Evolutionary conservation across 2,329 filamentous ascomycete species (phyloP), one percentile per base, ranked within the genome.

Genomic region (Cytospora chrysosperma): DNA sequence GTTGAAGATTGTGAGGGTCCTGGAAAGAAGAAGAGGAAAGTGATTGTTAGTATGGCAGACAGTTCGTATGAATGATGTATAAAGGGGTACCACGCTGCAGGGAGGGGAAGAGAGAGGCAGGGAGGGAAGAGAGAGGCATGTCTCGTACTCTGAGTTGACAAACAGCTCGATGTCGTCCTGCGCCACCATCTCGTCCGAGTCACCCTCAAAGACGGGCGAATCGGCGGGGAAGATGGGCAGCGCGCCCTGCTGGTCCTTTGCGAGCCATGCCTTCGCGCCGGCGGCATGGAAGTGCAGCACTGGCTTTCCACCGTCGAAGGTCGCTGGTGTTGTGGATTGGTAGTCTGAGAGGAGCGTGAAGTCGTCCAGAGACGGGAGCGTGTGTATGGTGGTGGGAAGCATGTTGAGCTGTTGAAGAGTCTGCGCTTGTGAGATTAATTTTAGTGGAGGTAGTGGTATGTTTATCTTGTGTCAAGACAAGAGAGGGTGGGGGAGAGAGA

Each of bases 261-360:
- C 79, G 24, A 88, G 77, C 70, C 84, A 83, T 3, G 88, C 84
- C 47, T 84, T 86, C 61, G 86, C 81, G 63, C 79, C 78, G 15
- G 78, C 69, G 47, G 83, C 80, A 70, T 88, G 85, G 68, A 84
- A 85, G 75, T 93, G 85, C 4, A 93, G 82, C 51, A 93, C 82
- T 1, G 90, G 86, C 71, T 89, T 91, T 30, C 85, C 85, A 69
- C 82, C 85, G 70, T 88, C 88, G 76, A 93, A 94, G 50, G 85
- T 88, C 63, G 81, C 80, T 0, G 91, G 91, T 1, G 91, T 94
- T 71, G 88, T 86, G 59, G 86, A 80, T 73, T 92, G 85, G 72
- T 92, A 90, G 65, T 91, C 87, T 63, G 82, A 78, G 53, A 93
- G 81, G 5, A 84, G 78, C 37, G 82, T 86, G 75, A 87, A 93